Base-by-base conservation (phyloP, 148 eudicot genomes). In the Rhododendron williamsianum region DNA sequence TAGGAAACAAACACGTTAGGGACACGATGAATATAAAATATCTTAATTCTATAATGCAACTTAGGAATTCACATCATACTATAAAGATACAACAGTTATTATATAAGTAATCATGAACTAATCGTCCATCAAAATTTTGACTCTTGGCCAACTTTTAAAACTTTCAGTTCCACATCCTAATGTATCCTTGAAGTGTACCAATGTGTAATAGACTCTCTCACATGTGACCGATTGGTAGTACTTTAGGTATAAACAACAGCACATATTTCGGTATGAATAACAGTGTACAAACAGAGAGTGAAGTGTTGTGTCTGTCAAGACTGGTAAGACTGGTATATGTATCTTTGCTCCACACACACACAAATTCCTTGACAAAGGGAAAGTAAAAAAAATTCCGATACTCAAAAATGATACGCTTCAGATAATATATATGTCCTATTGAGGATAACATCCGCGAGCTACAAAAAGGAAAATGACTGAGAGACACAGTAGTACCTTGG, bases 401-500 rank as follows among this genome's bases (percentile, higher is more conserved):
- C 23, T 71, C 41, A 38, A 80, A 13, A 6, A 43, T 51, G 16
- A 72, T 83, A 25, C 33, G 11, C 7, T 5, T 49, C 65, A 82
- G 41, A 69, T 48, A 71, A 3, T 48, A 54, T 43, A 1, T 72
- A 72, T 21, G 36, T 13, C 1, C 69, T 1, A 27, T 80, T 80
- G 82, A 80, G 82, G 72, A 35, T 33, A 54, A 33, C 15, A 21
- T 82, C n/a, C 3, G 9, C 9, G 25, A 81, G 54, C 33, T 27
- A 56, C 45, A n/a, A 82, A 76, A 76, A 11, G 30, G 35, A 82
- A 60, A 15, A 58, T 5, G 63, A 9, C 73, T 6, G 30, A 46
- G 43, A 48, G 15, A 9, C 15, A 33, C 54, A 71, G 72, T 8
- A 43, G 43, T 90, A 93, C 95, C 95, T 93, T 93, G 25, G 95